Evolutionary conservation across 495 filamentous ascomycete genomes (phyloP), one percentile per base, ranked within the genome.

Genomic region (Bombardia bombarda): DNA sequence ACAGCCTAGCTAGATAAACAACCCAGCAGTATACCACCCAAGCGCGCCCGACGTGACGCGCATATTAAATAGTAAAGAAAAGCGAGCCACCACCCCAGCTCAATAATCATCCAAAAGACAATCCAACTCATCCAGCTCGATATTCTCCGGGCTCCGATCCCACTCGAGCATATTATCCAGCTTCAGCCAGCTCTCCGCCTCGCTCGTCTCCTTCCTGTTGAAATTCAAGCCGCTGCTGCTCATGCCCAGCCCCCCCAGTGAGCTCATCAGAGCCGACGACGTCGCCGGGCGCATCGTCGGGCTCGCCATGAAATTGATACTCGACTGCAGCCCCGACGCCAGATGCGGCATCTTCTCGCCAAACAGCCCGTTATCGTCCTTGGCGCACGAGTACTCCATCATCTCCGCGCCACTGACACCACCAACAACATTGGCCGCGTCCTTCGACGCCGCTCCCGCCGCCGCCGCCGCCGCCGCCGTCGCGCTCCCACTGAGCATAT

Each of bases 101-200:
- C 64, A 86, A 48, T 80, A 84, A 30, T 74, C 78, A 42, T 79
- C 73, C 60, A 98, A 77, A 67, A 96, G 74, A 44, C 88, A 81
- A 57, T 98, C 92, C 2, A 98, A 75, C 71, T 98, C 92, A 34
- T 93, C 85, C 25, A 98, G 73, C 63, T 87, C 87, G 38, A 98
- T 79, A 40, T 78, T 86, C 64, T 97, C 92, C 1, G 88, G 89
- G 61, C 82, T 90, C 46, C 80, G 68, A 49, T 88, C 84, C 65
- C 81, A 76, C 43, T 79, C 74, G 26, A 78, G 53, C 40, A 77
- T 63, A 43, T 72, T 60, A 24, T 78, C 72, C 34, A 73, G 55
- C 43, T 68, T 74, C 32, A 58, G 51, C 70, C 73, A 78, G 43
- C 60, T 58, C 14, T 75, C 76, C 18, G 56, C 58, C 40, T 75